A percentile compares a stretch with the other conserved stretches of the same genome.
Evolutionary conservation across 129 eudicot genomes (phyloP).

Genomic region (Centaurea solstitialis): DNA sequence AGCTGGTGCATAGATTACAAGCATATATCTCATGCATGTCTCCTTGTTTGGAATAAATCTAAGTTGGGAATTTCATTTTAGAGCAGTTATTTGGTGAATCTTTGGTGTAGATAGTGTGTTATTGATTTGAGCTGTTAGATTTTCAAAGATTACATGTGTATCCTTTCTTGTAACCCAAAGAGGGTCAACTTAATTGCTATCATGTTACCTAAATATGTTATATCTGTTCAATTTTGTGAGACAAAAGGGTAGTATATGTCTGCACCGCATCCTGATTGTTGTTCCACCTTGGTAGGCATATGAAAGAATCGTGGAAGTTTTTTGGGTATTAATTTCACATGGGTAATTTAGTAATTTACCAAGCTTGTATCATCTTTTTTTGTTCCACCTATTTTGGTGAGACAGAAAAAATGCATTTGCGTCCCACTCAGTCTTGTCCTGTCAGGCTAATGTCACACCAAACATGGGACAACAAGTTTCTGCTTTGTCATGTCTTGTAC

Average conservation of each 20-base stretch:
- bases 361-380: background rate
- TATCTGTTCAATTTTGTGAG: background rate
- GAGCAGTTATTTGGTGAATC: slow-evolving; percentile 1
- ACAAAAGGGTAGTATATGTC: background rate
- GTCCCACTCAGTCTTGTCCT: background rate
- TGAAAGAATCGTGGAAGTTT: background rate
- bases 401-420: background rate
- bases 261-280: background rate
- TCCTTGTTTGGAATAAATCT: background rate
- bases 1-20: background rate
- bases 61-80: background rate
- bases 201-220: background rate
- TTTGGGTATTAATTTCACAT: background rate
- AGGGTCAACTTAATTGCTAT: background rate
- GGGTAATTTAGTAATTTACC: background rate
- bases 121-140: background rate
- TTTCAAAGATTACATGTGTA: background rate
- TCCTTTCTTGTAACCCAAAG: background rate
- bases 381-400: background rate
- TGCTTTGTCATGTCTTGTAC: background rate
- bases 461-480: background rate
- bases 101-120: background rate
- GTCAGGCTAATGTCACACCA: background rate
- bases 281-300: background rate
- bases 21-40: background rate